phyloP scores from a whole-genome alignment of 345 rosid species.

The Turritis glabra region DNA sequence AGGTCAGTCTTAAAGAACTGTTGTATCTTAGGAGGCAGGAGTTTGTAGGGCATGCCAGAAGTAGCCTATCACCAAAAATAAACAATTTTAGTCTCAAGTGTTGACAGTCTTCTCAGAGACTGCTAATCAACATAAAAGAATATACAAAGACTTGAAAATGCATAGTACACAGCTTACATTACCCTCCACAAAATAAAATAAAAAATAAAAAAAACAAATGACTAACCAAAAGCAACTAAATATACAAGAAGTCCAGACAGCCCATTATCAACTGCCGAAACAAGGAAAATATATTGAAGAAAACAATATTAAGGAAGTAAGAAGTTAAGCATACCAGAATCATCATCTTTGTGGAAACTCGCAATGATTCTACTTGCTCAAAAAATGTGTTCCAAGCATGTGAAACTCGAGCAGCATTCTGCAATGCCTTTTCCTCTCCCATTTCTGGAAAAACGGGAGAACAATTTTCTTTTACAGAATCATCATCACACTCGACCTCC shows the following conservation, averaged over 20 bases:
- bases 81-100: slow-evolving; percentile 24
- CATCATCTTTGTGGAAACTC: slow-evolving; percentile 75
- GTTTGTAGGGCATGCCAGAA: slow-evolving; percentile 63
- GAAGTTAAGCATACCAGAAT: slow-evolving; percentile 60
- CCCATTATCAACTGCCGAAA: neutral
- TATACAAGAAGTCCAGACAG: slow-evolving; percentile 9
- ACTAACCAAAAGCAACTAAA: neutral
- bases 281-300: slow-evolving; percentile 12
- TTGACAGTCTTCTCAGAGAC: slow-evolving; percentile 18
- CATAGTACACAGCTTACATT: slow-evolving; percentile 7
- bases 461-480: slow-evolving; percentile 38
- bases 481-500: slow-evolving; percentile 36
- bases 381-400: slow-evolving; percentile 81
- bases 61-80: slow-evolving; percentile 66
- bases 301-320: slow-evolving; percentile 14
- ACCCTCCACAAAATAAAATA: slow-evolving; percentile 1
- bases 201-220: neutral
- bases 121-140: slow-evolving; percentile 14
- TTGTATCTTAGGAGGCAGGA: slow-evolving; percentile 62
- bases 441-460: slow-evolving; percentile 34
- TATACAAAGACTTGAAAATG: neutral
- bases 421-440: slow-evolving; percentile 37
- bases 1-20: slow-evolving; percentile 66
- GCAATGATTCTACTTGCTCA: slow-evolving; percentile 82
- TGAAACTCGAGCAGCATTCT: slow-evolving; percentile 46